Conservation (phyloP, 2,329 filamentous ascomycete genomes). For the Westerdykella ornata region DNA sequence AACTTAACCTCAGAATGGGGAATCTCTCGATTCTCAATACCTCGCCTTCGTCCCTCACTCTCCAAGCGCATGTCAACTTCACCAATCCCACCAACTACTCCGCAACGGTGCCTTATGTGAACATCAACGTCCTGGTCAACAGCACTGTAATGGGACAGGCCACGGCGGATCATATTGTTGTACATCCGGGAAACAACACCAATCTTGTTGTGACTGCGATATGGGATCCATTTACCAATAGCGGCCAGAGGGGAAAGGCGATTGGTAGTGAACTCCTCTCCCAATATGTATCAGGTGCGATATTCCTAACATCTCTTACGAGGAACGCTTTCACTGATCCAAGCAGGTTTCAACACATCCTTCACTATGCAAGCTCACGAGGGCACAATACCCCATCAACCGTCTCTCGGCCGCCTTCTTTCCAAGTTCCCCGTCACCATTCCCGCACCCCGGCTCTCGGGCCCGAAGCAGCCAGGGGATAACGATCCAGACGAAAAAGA, state of each 20-base stretch:
- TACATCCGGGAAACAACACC: slow-evolving; percentile 65
- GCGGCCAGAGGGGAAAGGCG: slow-evolving; percentile 54
- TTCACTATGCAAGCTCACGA: slow-evolving; percentile 66
- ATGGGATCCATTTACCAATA: slow-evolving; percentile 64
- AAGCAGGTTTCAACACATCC: slow-evolving; percentile 66
- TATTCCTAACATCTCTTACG: background rate
- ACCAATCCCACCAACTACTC: slow-evolving; percentile 88
- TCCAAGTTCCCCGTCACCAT: slow-evolving; percentile 65
- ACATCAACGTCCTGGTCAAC: slow-evolving; percentile 69
- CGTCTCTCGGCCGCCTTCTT: slow-evolving; percentile 64
- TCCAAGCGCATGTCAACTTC: slow-evolving; percentile 69
- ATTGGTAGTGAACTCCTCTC: slow-evolving; percentile 70
- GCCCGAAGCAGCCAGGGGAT: slow-evolving; percentile 47
- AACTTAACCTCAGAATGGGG: slow-evolving; percentile 58
- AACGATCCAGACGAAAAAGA: slow-evolving; percentile 26
- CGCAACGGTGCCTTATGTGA: slow-evolving; percentile 71
- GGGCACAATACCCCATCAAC: slow-evolving; percentile 66
- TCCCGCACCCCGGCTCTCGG: slow-evolving; percentile 58
- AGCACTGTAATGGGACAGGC: slow-evolving; percentile 69
- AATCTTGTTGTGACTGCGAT: slow-evolving; percentile 60
- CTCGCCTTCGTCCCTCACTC: slow-evolving; percentile 59
- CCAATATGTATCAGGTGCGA: slow-evolving; percentile 69
- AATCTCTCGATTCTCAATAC: slow-evolving; percentile 68
- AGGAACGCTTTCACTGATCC: slow-evolving; percentile 8
- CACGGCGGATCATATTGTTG: slow-evolving; percentile 55